Conservation (phyloP, 805 yeast species). For the Yarrowia divulgata region DNA sequence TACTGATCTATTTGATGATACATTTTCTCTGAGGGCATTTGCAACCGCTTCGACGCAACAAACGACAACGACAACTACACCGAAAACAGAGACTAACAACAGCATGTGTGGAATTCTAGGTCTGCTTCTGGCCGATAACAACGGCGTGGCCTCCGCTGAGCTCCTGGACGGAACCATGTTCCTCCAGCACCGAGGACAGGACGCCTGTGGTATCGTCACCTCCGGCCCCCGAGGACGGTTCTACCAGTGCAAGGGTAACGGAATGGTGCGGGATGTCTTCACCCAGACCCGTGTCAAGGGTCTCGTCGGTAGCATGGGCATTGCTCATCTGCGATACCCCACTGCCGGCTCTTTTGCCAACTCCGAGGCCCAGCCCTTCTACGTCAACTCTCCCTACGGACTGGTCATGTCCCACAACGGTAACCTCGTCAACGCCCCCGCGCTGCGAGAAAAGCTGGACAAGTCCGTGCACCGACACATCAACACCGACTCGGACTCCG, state of each 20-base stretch:
- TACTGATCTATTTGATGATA: conserved; percentile 39
- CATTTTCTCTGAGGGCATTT: conserved; percentile 36
- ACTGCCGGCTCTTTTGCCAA: conserved; percentile 97
- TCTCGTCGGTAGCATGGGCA: conserved; percentile 91
- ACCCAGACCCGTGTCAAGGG: conserved; percentile 79
- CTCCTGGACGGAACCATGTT: conserved; percentile 90
- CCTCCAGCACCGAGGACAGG: conserved; percentile 97
- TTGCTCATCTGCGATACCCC: conserved; percentile 93
- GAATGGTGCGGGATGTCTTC: conserved; percentile 98
- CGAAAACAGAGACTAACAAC: conserved; percentile 13
- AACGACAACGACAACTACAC: not conserved
- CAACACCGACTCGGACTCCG: conserved; percentile 96
- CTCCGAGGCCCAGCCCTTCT: conserved; percentile 98
- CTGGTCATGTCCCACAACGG: conserved; percentile 92
- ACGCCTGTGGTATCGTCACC: conserved; percentile 98
- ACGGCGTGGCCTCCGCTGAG: conserved; percentile 81
- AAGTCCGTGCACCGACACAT: conserved; percentile 96
- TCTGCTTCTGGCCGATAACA: conserved; percentile 77
- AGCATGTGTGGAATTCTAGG: conserved; percentile 96
- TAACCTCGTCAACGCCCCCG: conserved; percentile 85
- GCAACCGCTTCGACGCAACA: too few species aligned
- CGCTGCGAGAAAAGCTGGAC: conserved; percentile 80
- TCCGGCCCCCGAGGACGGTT: conserved; percentile 93
- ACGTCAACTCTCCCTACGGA: conserved; percentile 97
- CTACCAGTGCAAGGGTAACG: conserved; percentile 98